These are phyloP conservation scores for Diaporthe vexans DNA, from an alignment of 2,329 filamentous ascomycete species.

Conservation along the genomic window DNA sequence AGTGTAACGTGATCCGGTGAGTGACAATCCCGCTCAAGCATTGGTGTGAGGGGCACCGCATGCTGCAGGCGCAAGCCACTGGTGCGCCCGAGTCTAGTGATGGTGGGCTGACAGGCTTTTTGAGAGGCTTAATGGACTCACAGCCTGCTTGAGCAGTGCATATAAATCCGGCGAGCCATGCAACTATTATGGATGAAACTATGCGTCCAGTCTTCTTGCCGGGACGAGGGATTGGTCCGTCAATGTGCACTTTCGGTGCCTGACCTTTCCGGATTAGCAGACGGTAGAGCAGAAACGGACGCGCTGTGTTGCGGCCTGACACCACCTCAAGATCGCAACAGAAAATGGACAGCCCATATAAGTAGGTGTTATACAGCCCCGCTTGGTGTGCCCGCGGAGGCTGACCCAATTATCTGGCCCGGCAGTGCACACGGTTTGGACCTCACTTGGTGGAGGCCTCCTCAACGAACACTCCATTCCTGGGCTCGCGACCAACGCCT, in stretches of 20 bases:
- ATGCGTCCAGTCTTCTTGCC: neutral
- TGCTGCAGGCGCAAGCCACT: constrained; percentile 20
- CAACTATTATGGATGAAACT: neutral
- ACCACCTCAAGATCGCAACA: neutral
- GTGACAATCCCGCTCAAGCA: neutral
- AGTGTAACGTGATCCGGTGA: neutral
- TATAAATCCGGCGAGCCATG: constrained; percentile 17
- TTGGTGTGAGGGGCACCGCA: constrained; percentile 9
- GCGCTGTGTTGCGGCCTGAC: neutral
- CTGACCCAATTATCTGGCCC: neutral
- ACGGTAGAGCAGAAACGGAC: neutral
- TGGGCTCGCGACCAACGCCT: neutral
- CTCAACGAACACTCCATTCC: constrained; percentile 7
- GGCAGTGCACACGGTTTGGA: neutral
- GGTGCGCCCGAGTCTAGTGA: constrained; percentile 5
- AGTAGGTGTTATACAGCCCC: neutral
- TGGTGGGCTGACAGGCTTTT: constrained; percentile 3
- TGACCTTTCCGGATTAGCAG: constrained; percentile 14
- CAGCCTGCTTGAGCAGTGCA: constrained; percentile 22
- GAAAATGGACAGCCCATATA: constrained; percentile 3
- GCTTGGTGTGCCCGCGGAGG: neutral
- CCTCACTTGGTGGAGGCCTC: constrained; percentile 2
- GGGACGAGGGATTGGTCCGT: neutral
- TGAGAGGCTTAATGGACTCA: constrained; percentile 19
- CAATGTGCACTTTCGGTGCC: constrained; percentile 13